Evolutionary conservation across 768 basidiomycete species (phyloP), one percentile per base, ranked within the genome.

Genomic region (Trametes cinnabarina): DNA sequence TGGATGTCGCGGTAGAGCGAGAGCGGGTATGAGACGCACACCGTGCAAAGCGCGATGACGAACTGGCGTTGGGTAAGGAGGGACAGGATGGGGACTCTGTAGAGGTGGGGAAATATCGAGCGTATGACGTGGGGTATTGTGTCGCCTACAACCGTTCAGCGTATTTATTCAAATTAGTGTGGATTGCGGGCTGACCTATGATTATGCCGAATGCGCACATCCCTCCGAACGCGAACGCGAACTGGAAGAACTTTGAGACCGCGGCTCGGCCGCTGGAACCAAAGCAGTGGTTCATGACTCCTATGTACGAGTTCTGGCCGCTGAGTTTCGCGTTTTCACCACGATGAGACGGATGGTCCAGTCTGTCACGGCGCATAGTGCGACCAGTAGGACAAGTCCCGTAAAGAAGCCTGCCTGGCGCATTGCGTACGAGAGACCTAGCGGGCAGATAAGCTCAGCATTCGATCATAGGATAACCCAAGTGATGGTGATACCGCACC

Each of bases 201-300:
- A 98, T 98, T 66, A 98, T 96, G 26, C 94, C 92, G 70, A 98
- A 98, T 0, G 96, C 96, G 64, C 94, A 96, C 94, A 98, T 98
- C 41, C 96, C 95, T 66, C 97, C 97, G 63, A 97, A 97, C 8
- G 97, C 97, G 69, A 99, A 98, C 3, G 94, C 79, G 69, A 99
- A 98, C 70, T 98, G 97, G 69, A 99, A 98, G 71, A 98, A 88
- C 0, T n/a, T n/a, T n/a, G 95, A 96, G 17, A 97, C 92, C 0
- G 92, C 92, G 2, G 92, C 92, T 50, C 93, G 84, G n/a, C 97
- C 97, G 51, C 86, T 87, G 12, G 83, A 72, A 7, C 97, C 97
- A 72, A 95, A 99, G 72, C 92, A 95, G 49, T 85, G 88, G 69
- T 90, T 78, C 94, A 98, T 96, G 53, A 97, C 89, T 64, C 89